Base-by-base conservation (phyloP, 345 rosid species). In the Salix purpurea region DNA sequence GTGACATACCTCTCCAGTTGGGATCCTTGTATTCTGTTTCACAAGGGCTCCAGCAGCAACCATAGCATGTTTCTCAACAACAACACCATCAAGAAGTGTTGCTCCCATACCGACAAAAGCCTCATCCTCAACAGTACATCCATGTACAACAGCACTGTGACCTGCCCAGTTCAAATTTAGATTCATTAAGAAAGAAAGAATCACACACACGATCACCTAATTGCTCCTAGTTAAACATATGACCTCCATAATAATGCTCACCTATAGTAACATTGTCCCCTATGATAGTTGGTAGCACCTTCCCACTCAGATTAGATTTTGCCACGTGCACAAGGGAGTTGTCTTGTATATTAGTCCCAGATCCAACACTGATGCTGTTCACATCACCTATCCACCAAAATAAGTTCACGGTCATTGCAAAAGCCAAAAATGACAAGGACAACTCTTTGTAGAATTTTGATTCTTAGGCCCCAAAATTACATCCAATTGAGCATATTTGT, bases 11-110 rank as follows among this genome's bases (percentile, higher is more conserved):
- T 95, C 97, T 66, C 97, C 93, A 52, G 94, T 56, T 70, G 97
- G 92, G 80, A 95, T 89, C 84, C 79, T 89, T 44, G 96, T 87
- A 80, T 93, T 95, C 88, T 95, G 97, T 76, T 96, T 83, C 50
- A 93, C 99, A 81, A 95, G 99, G 68, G 99, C 90, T 80, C 99
- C 99, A 76, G 97, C 99, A 77, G 97, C 96, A 85, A 95, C 93
- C 94, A 95, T 90, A 36, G 83, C 91, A 87, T 93, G 89, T 85
- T 90, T 91, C 85, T 91, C 94, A 73, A 95, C 94, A 70, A 93
- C 91, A 61, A 83, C 97, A 61, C 97, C 97, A 54, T 95, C 97
- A 81, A 95, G 96, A 69, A 95, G 85, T 48, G 91, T 91, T 40
- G 97, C 97, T 44, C 99, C 96, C 97, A 91, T 93, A 24, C 99